A percentile compares a stretch with the other conserved stretches of the same genome.
Evolutionary conservation across 805 yeast genomes (phyloP).

Genomic region (Kluyveromyces dobzhanskii): DNA sequence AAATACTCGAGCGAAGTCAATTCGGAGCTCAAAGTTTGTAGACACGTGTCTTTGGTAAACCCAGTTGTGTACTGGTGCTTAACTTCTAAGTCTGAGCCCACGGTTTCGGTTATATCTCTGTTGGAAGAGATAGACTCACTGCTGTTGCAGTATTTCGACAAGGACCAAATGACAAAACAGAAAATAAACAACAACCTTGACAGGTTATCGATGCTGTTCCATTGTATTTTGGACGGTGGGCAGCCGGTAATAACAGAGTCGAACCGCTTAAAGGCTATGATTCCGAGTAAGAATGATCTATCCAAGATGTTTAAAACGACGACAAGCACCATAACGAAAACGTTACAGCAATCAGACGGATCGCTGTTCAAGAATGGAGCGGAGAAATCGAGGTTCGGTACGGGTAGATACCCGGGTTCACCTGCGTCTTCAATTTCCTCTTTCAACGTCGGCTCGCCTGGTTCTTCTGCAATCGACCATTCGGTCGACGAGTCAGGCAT

Average conservation of each 20-base stretch:
- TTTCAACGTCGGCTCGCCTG: not conserved
- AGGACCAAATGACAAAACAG: constrained; percentile 41
- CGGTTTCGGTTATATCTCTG: not conserved
- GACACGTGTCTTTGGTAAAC: constrained; percentile 16
- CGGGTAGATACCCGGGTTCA: not conserved
- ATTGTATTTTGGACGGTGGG: constrained; percentile 73
- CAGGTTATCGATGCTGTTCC: constrained; percentile 58
- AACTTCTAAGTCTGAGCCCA: constrained; percentile 7
- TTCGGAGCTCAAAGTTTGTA: constrained; percentile 14
- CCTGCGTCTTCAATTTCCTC: not conserved
- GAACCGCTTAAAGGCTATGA: constrained; percentile 54
- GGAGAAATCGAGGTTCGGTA: not conserved
- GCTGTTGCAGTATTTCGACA: constrained; percentile 51
- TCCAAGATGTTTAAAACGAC: constrained; percentile 31
- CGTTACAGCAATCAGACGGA: constrained; percentile 1
- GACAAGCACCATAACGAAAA: constrained; percentile 20
- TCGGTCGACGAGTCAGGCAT: constrained; percentile 14
- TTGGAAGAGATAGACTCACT: constrained; percentile 34
- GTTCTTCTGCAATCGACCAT: not conserved
- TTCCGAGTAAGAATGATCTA: constrained; percentile 42
- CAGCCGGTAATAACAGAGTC: constrained; percentile 65
- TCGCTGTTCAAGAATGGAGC: not conserved
- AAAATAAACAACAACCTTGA: constrained; percentile 66
- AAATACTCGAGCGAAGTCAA: not conserved
- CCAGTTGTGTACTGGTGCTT: constrained; percentile 22